phyloP scores from a whole-genome alignment of 2,329 filamentous ascomycete genomes.

The Pseudogymnoascus sp. region DNA sequence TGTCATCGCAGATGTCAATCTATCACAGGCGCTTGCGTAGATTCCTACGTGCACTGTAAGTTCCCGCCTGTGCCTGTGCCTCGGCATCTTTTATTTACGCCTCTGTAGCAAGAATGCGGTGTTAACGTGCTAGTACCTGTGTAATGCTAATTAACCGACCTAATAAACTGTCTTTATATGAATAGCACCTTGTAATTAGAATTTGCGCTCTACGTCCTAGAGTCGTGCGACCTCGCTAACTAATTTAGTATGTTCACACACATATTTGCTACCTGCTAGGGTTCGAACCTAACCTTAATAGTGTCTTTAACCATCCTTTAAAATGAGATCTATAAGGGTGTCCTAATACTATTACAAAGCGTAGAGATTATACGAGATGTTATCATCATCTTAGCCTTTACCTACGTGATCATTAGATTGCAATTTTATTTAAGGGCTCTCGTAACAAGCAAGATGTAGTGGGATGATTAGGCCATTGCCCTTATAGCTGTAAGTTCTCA shows the following conservation, averaged over 20 bases:
- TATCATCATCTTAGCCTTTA: slow-evolving; percentile 14
- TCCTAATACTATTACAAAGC: slow-evolving; percentile 13
- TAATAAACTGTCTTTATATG: slow-evolving; percentile 17
- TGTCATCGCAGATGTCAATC: no score
- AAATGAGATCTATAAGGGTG: slow-evolving; percentile 14
- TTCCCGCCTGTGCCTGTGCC: background rate
- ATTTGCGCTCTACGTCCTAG: slow-evolving; percentile 12
- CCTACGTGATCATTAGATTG: slow-evolving; percentile 15
- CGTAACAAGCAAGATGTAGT: slow-evolving; percentile 15
- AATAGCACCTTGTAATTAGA: slow-evolving; percentile 15
- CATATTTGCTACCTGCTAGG: background rate
- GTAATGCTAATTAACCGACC: background rate
- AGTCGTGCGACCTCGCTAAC: slow-evolving; percentile 13
- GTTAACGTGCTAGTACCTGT: slow-evolving; percentile 1
- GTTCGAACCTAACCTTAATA: background rate
- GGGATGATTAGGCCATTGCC: slow-evolving; percentile 17
- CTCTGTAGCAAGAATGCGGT: background rate
- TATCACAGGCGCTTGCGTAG: background rate
- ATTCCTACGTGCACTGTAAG: slow-evolving; percentile 8
- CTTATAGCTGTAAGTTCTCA: slow-evolving; percentile 12
- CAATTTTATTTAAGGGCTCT: slow-evolving; percentile 16
- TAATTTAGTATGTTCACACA: slow-evolving; percentile 13
- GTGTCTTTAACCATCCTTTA: slow-evolving; percentile 13
- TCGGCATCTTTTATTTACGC: background rate
- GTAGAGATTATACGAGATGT: slow-evolving; percentile 13